phyloP scores from a whole-genome alignment of 2,329 filamentous ascomycete genomes.

The Blastomyces silverae region DNA sequence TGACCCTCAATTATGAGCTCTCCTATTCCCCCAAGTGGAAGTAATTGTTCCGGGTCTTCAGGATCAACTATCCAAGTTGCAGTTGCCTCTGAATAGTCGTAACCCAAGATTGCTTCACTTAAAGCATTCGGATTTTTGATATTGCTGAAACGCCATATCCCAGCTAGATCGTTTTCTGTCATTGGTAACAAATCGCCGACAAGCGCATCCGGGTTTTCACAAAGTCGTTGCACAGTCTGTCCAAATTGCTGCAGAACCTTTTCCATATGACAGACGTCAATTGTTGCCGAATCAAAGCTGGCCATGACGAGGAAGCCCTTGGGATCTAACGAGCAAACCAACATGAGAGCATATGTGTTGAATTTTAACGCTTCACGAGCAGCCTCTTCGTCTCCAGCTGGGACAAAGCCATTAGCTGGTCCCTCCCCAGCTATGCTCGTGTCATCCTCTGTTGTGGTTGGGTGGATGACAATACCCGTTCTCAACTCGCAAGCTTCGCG shows the following conservation, averaged over 20 bases:
- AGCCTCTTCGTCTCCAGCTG: slow-evolving; percentile 51
- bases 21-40: slow-evolving; percentile 28
- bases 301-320: slow-evolving; percentile 56
- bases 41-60: slow-evolving; percentile 22
- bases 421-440: slow-evolving; percentile 7
- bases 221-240: slow-evolving; percentile 32
- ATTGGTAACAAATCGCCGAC: slow-evolving; percentile 11
- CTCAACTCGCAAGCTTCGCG: slow-evolving; percentile 37
- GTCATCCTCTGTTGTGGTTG: slow-evolving; percentile 19
- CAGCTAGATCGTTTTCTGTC: slow-evolving; percentile 10
- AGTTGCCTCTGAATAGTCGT: not conserved
- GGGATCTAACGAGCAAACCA: slow-evolving; percentile 54
- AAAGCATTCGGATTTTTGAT: slow-evolving; percentile 2
- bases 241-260: slow-evolving; percentile 48
- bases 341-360: slow-evolving; percentile 54
- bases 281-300: slow-evolving; percentile 54
- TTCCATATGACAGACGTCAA: slow-evolving; percentile 47
- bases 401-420: slow-evolving; percentile 50
- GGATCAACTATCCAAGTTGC: slow-evolving; percentile 29
- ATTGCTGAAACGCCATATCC: slow-evolving; percentile 15
- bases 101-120: not conserved
- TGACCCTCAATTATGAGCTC: slow-evolving; percentile 30
- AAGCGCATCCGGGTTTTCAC: slow-evolving; percentile 4
- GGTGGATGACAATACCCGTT: slow-evolving; percentile 24
- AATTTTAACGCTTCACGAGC: slow-evolving; percentile 53